These are phyloP conservation scores for Lentinula novae-zelandiae DNA, from an alignment of 1,284 basidiomycete species.

Conservation along the genomic window DNA sequence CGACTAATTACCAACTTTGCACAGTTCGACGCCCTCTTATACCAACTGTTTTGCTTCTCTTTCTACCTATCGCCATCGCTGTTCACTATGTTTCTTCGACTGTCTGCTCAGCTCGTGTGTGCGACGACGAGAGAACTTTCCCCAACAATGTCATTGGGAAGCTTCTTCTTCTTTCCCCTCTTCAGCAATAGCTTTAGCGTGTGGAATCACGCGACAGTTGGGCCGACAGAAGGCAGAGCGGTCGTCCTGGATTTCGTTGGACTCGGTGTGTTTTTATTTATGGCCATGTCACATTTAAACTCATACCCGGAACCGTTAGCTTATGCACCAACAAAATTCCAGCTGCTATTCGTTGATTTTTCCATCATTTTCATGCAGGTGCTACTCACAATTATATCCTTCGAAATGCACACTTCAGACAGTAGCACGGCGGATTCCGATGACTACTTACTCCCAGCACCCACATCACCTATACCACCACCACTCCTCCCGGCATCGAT, in stretches of 20 bases:
- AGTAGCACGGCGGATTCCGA: conserved; percentile 25
- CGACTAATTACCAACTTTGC: background rate
- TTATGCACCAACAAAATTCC: conserved; percentile 54
- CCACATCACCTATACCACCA: conserved; percentile 21
- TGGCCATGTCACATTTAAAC: background rate
- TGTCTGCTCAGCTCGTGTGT: conserved; percentile 60
- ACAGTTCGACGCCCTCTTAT: conserved; percentile 66
- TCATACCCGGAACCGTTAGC: conserved; percentile 31
- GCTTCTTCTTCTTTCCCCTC: conserved; percentile 57
- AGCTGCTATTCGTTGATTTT: conserved; percentile 62
- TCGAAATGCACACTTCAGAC: conserved; percentile 48
- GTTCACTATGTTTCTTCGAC: conserved; percentile 50
- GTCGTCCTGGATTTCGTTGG: conserved; percentile 76
- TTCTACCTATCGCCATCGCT: conserved; percentile 72
- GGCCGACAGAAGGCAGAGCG: conserved; percentile 48
- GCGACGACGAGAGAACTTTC: conserved; percentile 63
- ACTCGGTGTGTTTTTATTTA: conserved; percentile 41
- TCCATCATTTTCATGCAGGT: conserved; percentile 62
- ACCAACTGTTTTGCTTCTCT: conserved; percentile 69
- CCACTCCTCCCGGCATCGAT: conserved; percentile 11
- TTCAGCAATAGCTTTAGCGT: conserved; percentile 55
- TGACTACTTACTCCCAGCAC: conserved; percentile 30
- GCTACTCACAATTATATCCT: conserved; percentile 61
- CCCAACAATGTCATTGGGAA: conserved; percentile 53
- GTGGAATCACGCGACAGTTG: conserved; percentile 54